Conservation (phyloP, 768 basidiomycete genomes). For the Lactarius psammicola region DNA sequence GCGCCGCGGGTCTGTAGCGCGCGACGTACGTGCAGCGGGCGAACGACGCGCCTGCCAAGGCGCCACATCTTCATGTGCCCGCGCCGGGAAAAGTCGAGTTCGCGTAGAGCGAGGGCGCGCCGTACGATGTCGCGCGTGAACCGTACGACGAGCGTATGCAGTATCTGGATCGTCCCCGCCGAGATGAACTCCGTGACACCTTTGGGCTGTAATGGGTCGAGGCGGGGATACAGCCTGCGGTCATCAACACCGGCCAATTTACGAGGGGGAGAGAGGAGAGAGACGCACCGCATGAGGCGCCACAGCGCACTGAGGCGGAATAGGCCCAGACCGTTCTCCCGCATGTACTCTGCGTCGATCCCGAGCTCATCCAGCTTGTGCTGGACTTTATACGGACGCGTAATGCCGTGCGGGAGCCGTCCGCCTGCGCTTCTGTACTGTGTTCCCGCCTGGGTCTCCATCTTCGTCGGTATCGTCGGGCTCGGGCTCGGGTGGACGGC, state of each 20-base stretch:
- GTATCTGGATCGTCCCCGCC: slow-evolving; percentile 44
- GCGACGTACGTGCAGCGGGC: slow-evolving; percentile 42
- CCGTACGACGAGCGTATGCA: slow-evolving; percentile 36
- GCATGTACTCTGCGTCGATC: slow-evolving; percentile 46
- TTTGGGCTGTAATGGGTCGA: slow-evolving; percentile 30
- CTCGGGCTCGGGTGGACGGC: slow-evolving; percentile 12
- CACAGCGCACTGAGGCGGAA: slow-evolving; percentile 45
- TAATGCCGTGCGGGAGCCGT: slow-evolving; percentile 40
- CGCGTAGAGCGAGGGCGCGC: slow-evolving; percentile 51
- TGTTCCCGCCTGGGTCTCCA: too few species aligned
- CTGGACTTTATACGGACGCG: slow-evolving; percentile 46
- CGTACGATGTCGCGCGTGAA: slow-evolving; percentile 55
- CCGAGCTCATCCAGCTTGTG: slow-evolving; percentile 43
- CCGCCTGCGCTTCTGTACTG: neutral
- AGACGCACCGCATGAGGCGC: slow-evolving; percentile 44
- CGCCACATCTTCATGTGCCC: slow-evolving; percentile 60
- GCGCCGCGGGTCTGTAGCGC: slow-evolving; percentile 47
- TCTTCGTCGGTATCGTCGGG: slow-evolving; percentile 25
- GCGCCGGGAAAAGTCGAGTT: slow-evolving; percentile 60
- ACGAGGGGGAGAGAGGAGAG: neutral
- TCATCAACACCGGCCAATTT: neutral
- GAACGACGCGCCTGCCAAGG: slow-evolving; percentile 39
- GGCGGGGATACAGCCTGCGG: slow-evolving; percentile 35
- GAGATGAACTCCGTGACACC: slow-evolving; percentile 43
- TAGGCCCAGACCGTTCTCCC: slow-evolving; percentile 45